phyloP scores from a whole-genome alignment of 2,329 filamentous ascomycete genomes.

The Aureobasidium sp. region DNA sequence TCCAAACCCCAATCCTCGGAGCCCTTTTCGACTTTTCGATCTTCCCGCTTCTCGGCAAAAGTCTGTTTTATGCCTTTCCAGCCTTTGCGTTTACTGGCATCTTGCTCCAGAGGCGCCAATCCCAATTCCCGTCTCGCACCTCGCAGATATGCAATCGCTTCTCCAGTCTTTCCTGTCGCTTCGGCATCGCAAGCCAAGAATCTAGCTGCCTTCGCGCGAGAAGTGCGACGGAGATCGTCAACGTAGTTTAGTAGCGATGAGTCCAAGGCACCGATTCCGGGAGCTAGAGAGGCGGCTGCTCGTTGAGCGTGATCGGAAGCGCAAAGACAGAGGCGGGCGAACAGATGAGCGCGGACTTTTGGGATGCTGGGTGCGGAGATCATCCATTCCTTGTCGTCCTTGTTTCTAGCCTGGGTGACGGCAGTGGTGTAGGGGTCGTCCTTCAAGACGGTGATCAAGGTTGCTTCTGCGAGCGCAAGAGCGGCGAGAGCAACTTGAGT shows the following conservation, averaged over 20 bases:
- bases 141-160: conserved; percentile 76
- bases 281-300: conserved; percentile 47
- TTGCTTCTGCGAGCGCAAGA: conserved; percentile 77
- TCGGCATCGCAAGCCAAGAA: conserved; percentile 91
- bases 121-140: conserved; percentile 70
- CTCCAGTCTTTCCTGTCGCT: conserved; percentile 67
- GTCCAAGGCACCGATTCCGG: conserved; percentile 45
- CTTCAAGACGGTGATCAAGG: conserved; percentile 79
- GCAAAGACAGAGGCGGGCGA: conserved; percentile 77
- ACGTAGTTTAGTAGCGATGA: conserved; percentile 63
- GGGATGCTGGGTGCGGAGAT: conserved; percentile 80
- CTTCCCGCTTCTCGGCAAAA: conserved; percentile 68
- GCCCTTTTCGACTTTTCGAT: conserved; percentile 67
- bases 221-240: conserved; percentile 63
- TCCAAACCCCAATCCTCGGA: conserved; percentile 63
- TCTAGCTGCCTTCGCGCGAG: conserved; percentile 75
- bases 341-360: conserved; percentile 79
- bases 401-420: conserved; percentile 72
- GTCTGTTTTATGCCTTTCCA: conserved; percentile 62
- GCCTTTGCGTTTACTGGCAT: conserved; percentile 42
- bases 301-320: conserved; percentile 79
- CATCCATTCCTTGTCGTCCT: conserved; percentile 91
- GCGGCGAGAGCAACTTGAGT: conserved; percentile 40
- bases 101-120: conserved; percentile 38
- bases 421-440: conserved; percentile 86